Evolutionary conservation across 2,329 filamentous ascomycete species (phyloP).

Genomic region (Cladosporium colombiae): DNA sequence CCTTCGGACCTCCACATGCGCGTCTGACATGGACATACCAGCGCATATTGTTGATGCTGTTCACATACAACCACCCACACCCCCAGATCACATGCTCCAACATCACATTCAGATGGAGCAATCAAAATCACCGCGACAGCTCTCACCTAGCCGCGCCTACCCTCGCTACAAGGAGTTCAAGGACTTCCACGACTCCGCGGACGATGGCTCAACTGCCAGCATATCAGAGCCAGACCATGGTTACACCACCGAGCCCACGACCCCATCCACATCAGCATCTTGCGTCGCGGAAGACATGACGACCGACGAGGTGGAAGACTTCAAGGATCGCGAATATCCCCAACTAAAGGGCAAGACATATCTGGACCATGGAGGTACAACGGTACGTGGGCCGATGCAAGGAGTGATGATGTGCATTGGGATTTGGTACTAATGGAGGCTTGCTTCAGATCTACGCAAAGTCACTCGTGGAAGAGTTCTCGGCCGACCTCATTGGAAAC

Average conservation of each 20-base stretch:
- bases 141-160: conserved; percentile 4
- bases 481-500: conserved; percentile 54
- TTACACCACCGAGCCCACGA: conserved; percentile 40
- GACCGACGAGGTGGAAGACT: conserved; percentile 41
- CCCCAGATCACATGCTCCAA: background rate
- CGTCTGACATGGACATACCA: conserved; percentile 29
- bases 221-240: conserved; percentile 36
- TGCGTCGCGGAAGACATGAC: conserved; percentile 34
- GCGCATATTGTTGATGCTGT: conserved; percentile 29
- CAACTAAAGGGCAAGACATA: conserved; percentile 48
- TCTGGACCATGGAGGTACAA: conserved; percentile 44
- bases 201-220: conserved; percentile 37
- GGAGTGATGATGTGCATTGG: background rate
- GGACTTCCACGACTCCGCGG: conserved; percentile 28
- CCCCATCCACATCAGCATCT: conserved; percentile 36
- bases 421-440: background rate
- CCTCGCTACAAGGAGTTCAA: conserved; percentile 7
- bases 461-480: conserved; percentile 59
- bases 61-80: conserved; percentile 19
- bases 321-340: conserved; percentile 45
- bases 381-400: conserved; percentile 31
- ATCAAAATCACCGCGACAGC: background rate
- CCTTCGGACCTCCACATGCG: background rate
- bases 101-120: background rate
- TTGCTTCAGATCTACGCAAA: conserved; percentile 54